Percentiles rank a stretch among this genome's conserved stretches.
phyloP scores from a whole-genome alignment of 305 asterid genomes.

The Fraxinus xanthoxyloides region DNA sequence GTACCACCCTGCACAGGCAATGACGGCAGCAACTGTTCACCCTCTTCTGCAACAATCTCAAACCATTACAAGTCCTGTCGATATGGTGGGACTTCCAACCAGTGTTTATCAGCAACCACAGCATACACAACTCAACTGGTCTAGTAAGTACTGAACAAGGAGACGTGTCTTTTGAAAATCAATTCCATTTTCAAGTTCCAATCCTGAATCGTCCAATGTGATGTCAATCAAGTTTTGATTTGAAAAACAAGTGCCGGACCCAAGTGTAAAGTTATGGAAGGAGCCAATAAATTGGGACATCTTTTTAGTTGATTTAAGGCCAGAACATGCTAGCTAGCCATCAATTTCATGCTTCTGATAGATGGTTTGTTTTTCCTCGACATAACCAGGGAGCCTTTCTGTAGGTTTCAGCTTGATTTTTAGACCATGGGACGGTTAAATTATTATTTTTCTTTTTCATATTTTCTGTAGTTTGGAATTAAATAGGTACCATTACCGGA shows the following conservation, averaged over 20 bases:
- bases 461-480: background rate
- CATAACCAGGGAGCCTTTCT: constrained; percentile 21
- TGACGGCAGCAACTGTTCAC: constrained; percentile 65
- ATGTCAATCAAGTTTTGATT: constrained; percentile 29
- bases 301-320: constrained; percentile 16
- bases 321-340: background rate
- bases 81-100: constrained; percentile 61
- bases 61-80: constrained; percentile 64
- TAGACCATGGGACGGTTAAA: constrained; percentile 23
- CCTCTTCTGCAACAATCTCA: constrained; percentile 84
- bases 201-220: constrained; percentile 19
- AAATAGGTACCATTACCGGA: background rate
- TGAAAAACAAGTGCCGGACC: constrained; percentile 28
- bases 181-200: constrained; percentile 12
- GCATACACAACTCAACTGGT: constrained; percentile 51
- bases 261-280: constrained; percentile 52
- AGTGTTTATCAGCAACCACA: constrained; percentile 55
- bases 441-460: constrained; percentile 20
- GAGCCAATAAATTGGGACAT: constrained; percentile 35
- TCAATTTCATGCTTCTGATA: background rate
- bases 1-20: constrained; percentile 78
- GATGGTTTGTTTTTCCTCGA: background rate
- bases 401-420: constrained; percentile 36
- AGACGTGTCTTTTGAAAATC: background rate
- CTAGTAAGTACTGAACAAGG: background rate